Evolutionary conservation across 2,329 filamentous ascomycete genomes (phyloP), one percentile per base, ranked within the genome.

Genomic region (Trichoderma breve): DNA sequence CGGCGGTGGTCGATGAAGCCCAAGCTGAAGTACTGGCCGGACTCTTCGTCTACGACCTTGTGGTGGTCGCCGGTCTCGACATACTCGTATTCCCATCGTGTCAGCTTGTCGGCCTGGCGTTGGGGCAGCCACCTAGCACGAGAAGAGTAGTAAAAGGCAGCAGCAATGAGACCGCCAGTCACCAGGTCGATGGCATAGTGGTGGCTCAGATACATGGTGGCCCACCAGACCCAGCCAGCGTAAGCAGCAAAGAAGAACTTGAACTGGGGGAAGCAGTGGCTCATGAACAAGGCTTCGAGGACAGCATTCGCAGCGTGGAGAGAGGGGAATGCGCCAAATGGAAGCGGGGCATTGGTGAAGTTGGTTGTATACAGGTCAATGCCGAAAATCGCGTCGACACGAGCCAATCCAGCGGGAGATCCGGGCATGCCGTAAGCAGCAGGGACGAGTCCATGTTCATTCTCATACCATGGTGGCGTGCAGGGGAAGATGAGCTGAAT

Each of bases 401-500:
- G 92, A 73, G 92, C 93, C 73, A 98, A 88, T 66, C 95, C 95
- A 14, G 95, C 95, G 1, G 95, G 94, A 60, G 93, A 95, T 64
- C 95, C 95, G 58, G 89, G 86, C 87, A 98, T 97, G 61, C 92
- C 93, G 83, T 98, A 98, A 77, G 96, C 94, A 63, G 95, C 95
- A 3, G 95, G 95, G 34, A 93, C 93, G 66, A 98, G 85, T 18
- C 95, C 95, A 81, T 97, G 94, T 78, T 93, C 87, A 81, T 96
- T 97, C 86, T 98, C 95, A 79, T 98, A 98, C 95, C 95, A 98
- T 1, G 95, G 95, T 30, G 95, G 93, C 28, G 95, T 96, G 85
- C 95, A 98, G 1, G 95, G 95, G 83, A 98, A 97, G 74, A 94
- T 82, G 69, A 98, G 87, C 83, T 98, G 95, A 75, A 97, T 95